Conservation (phyloP, 768 basidiomycete genomes). For the Russula ochroleuca region DNA sequence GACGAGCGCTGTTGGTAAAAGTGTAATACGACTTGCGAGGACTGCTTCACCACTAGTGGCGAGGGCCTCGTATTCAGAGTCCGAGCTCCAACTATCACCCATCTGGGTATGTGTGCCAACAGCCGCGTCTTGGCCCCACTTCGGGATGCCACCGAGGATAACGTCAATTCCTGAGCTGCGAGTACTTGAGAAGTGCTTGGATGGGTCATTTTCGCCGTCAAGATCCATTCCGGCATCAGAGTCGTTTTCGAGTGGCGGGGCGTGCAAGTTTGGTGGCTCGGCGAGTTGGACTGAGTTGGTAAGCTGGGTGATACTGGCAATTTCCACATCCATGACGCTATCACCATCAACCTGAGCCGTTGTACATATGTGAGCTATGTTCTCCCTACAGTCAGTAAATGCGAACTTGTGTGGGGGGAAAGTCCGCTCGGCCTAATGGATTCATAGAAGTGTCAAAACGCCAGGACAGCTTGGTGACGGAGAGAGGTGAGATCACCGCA, state of each 20-base stretch:
- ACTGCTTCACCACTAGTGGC: background rate
- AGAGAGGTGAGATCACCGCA: background rate
- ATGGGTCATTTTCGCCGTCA: background rate
- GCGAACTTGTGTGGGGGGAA: background rate
- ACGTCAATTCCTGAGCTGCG: background rate
- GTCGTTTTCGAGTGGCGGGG: background rate
- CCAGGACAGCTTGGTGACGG: background rate
- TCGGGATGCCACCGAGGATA: background rate
- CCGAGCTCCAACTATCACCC: background rate
- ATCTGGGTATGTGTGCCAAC: background rate
- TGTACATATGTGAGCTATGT: background rate
- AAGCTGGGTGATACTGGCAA: conserved; percentile 2
- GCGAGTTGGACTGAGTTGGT: conserved; percentile 7
- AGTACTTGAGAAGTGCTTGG: background rate
- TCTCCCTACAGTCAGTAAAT: background rate
- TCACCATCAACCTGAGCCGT: conserved; percentile 2
- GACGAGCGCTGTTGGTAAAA: background rate
- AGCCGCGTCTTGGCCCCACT: background rate
- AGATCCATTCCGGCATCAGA: conserved; percentile 8
- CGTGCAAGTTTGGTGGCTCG: background rate
- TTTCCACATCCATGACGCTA: conserved; percentile 5
- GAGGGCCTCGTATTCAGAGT: background rate
- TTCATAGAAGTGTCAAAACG: background rate
- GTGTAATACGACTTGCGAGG: background rate
- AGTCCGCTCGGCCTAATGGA: no score